Conservation (phyloP, 169 alveolate species). For the Eimeria praecox region DNA sequence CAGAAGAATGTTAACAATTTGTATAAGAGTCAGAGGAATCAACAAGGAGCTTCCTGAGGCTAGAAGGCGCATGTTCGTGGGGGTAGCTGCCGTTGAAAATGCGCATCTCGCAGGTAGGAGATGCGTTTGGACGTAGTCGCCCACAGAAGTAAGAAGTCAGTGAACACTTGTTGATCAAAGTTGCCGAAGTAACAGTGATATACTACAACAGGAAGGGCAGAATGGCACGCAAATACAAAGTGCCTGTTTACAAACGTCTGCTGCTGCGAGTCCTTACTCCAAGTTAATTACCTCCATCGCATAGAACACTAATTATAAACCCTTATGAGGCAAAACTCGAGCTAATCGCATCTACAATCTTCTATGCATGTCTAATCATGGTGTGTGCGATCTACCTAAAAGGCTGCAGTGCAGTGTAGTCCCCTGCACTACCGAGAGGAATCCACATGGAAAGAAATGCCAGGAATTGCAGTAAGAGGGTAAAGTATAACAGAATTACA, state of each 20-base stretch:
- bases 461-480: not conserved
- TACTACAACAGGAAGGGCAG: not conserved
- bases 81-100: too few relatives aligned
- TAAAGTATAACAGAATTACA: not conserved
- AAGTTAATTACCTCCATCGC: not conserved
- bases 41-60: not conserved
- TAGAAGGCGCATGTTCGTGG: not conserved
- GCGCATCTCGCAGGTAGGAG: not conserved
- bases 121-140: not conserved
- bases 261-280: not conserved
- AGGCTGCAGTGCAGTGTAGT: not conserved
- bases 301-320: not conserved
- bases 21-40: not conserved
- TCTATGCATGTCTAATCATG: not conserved
- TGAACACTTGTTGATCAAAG: not conserved
- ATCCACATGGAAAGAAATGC: not conserved
- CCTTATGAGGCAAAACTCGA: not conserved
- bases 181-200: not conserved
- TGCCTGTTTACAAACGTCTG: not conserved
- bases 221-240: not conserved
- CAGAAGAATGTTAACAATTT: not conserved
- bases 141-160: not conserved
- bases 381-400: not conserved
- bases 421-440: not conserved
- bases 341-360: not conserved